Evolutionary conservation across 2,329 filamentous ascomycete species (phyloP).

Genomic region (Arthrobotrys entomopaga): DNA sequence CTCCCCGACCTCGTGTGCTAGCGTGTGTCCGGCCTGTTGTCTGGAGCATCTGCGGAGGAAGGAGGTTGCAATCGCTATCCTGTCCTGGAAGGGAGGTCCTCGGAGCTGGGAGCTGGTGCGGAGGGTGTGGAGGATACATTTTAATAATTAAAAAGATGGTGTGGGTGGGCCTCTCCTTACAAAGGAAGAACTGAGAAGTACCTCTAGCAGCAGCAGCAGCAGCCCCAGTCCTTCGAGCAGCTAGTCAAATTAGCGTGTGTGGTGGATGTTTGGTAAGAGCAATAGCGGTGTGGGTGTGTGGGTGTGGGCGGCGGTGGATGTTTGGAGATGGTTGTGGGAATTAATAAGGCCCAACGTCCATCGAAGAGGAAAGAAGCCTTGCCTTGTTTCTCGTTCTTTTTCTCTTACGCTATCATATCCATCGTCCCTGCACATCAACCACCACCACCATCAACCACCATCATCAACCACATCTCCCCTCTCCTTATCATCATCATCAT

Average conservation of each 20-base stretch:
- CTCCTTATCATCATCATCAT: constrained; percentile 4
- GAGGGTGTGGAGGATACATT: too few species aligned
- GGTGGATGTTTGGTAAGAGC: too few species aligned
- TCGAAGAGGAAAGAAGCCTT: neutral
- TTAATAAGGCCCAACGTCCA: constrained; percentile 1
- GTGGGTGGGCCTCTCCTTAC: neutral
- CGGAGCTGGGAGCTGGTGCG: too few species aligned
- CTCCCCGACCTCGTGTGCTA: constrained; percentile 3
- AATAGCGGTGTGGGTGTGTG: neutral
- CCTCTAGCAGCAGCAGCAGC: too few species aligned
- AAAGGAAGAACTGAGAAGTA: too few species aligned
- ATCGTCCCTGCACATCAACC: constrained; percentile 8
- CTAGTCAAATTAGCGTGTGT: too few species aligned
- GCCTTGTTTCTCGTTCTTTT: constrained; percentile 12
- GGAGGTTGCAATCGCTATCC: neutral
- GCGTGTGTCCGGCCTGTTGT: constrained; percentile 5
- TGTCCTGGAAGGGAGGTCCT: neutral
- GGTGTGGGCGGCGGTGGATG: neutral
- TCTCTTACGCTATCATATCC: constrained; percentile 38
- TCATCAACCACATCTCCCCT: neutral
- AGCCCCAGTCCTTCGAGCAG: too few species aligned
- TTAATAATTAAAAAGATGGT: constrained; percentile 8
- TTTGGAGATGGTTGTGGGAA: constrained; percentile 5
- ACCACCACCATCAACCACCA: neutral
- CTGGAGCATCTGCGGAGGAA: constrained; percentile 7